These are phyloP conservation scores for Trichosanthes cucumerina DNA, from an alignment of 306 rosid species.

Conservation along the genomic window DNA sequence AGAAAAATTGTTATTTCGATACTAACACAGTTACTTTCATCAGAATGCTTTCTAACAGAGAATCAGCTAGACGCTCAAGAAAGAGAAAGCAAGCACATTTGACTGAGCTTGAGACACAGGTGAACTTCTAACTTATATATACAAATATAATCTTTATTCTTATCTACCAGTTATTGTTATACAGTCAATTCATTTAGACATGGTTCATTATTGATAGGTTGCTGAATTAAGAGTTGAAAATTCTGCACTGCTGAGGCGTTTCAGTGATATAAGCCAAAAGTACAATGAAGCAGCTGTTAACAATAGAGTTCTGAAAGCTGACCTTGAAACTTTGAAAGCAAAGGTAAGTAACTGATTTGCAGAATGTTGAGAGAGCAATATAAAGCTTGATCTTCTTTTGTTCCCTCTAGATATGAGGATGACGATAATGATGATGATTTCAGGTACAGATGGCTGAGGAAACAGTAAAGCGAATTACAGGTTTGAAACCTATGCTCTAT, in stretches of 20 bases:
- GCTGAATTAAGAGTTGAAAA: constrained; percentile 75
- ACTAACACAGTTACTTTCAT: constrained; percentile 10
- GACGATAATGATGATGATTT: background rate
- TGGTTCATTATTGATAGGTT: constrained; percentile 36
- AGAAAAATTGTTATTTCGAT: background rate
- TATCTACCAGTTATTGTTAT: background rate
- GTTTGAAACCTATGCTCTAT: constrained; percentile 39
- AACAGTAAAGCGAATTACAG: constrained; percentile 53
- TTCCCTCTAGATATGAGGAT: background rate
- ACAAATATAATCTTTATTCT: background rate
- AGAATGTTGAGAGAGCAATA: background rate
- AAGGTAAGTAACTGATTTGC: constrained; percentile 35
- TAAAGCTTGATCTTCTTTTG: background rate
- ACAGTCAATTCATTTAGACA: background rate
- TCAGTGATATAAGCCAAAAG: constrained; percentile 50
- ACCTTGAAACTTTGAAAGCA: constrained; percentile 85
- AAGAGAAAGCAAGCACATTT: constrained; percentile 96
- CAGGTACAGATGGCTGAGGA: constrained; percentile 91
- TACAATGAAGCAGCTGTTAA: constrained; percentile 64
- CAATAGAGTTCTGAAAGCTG: constrained; percentile 84
- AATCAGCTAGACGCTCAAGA: constrained; percentile 97
- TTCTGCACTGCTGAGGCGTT: constrained; percentile 58
- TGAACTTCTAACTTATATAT: constrained; percentile 1
- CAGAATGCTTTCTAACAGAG: constrained; percentile 98
- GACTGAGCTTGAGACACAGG: constrained; percentile 85